Evolutionary conservation across 2,329 filamentous ascomycete genomes (phyloP), one percentile per base, ranked within the genome.

Genomic region (Botrytis aclada): DNA sequence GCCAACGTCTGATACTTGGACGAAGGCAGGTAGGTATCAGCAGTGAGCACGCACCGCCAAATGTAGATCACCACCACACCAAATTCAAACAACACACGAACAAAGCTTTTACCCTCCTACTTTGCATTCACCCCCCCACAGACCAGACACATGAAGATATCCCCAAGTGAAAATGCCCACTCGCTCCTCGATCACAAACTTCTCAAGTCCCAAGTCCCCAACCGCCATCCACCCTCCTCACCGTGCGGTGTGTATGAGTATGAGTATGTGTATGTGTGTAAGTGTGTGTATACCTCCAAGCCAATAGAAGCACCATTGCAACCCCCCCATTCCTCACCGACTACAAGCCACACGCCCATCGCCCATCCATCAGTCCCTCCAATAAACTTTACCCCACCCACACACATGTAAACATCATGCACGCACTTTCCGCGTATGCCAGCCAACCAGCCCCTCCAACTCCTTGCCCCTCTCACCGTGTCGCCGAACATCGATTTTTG

Each of bases 381-480:
- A n/a, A 54, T 18, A 6, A 54, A 54, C 47, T 54, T 37, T 10
- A 39, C 64, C 64, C 64, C 64, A 66, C 45, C 32, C n/a, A 29
- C 22, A 65, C 47, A 43, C 63, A 3, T 65, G 43, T 65, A 34
- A 47, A 51, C 47, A n/a, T 51, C 63, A 65, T 22, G 32, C 22
- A 34, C 10, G 32, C 10, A 37, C 58, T 8, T 34, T 51, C 10
- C 47, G 47, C 5, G 12, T n/a, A n/a, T 7, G 5, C 16, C 62
- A 63, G n/a, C 43, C 64, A 66, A 54, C 32, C 64, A 51, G 51
- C 43, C 63, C 43, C 63, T 66, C 63, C 63, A 51, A 66, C 61
- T 6, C 39, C n/a, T 7, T 41, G 39, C 39, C 37, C 32, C 32
- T 66, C 45, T 66, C 64, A 66, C 64, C 64, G 64, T 54, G n/a